Evolutionary conservation across 2,329 filamentous ascomycete species (phyloP).

Genomic region (Aspergillus candidus): DNA sequence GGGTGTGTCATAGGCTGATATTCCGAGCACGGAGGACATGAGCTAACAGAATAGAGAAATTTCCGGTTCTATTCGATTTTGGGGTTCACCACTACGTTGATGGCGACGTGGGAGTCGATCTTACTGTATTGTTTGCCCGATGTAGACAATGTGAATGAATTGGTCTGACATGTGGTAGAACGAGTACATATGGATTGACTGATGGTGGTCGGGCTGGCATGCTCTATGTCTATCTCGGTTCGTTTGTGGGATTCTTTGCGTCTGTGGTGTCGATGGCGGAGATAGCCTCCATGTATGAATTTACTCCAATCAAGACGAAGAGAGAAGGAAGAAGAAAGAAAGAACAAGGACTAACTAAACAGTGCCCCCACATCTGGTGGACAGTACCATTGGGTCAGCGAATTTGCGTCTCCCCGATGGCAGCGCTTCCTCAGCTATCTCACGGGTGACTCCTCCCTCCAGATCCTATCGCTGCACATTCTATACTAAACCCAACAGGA

Average conservation of each 20-base stretch:
- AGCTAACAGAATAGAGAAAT: conserved; percentile 24
- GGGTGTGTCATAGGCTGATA: too few relatives aligned
- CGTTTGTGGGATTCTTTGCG: conserved; percentile 33
- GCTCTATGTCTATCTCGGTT: conserved; percentile 33
- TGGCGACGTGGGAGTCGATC: conserved; percentile 38
- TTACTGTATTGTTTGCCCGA: conserved; percentile 11
- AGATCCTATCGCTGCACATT: background rate
- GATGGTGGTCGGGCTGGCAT: conserved; percentile 33
- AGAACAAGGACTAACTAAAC: background rate
- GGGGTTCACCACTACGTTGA: conserved; percentile 36
- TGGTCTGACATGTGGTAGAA: too few relatives aligned
- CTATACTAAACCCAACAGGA: conserved; percentile 12
- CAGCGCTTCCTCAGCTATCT: conserved; percentile 33
- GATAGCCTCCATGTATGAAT: conserved; percentile 11
- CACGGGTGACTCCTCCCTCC: conserved; percentile 20
- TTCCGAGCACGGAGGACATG: too few relatives aligned
- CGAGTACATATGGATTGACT: conserved; percentile 22
- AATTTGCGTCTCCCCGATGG: conserved; percentile 30
- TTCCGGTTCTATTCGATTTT: conserved; percentile 37
- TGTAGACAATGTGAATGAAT: too few relatives aligned
- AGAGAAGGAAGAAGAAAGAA: too few relatives aligned
- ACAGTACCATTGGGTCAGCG: conserved; percentile 38
- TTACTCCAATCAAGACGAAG: too few relatives aligned
- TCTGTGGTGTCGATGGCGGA: conserved; percentile 37
- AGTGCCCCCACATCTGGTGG: conserved; percentile 35